A percentile compares a stretch with the other conserved stretches of the same genome.
Evolutionary conservation across 495 filamentous ascomycete species (phyloP).

Genomic region (Penicillium bovifimosum): DNA sequence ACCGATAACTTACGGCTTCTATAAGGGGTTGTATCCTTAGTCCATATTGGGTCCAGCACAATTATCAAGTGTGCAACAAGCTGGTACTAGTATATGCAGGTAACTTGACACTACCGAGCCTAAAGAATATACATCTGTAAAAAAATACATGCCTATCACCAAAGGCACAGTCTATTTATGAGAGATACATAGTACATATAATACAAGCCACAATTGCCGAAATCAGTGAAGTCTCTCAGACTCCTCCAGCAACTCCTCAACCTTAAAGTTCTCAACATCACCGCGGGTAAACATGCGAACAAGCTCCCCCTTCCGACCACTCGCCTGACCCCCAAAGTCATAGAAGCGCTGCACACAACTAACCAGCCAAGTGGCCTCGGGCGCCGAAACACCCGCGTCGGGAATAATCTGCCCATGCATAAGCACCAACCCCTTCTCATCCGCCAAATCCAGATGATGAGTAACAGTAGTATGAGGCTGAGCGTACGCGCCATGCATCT

Average conservation of each 20-base stretch:
- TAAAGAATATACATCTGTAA: too few species aligned
- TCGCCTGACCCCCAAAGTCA: conserved; percentile 53
- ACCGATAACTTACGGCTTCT: not conserved
- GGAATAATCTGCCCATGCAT: conserved; percentile 76
- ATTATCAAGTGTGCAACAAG: too few species aligned
- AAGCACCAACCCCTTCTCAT: conserved; percentile 69
- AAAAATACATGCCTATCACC: too few species aligned
- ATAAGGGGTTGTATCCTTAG: too few species aligned
- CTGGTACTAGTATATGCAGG: too few species aligned
- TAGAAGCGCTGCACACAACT: conserved; percentile 96
- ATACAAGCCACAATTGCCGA: conserved; percentile 3
- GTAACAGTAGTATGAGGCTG: conserved; percentile 90
- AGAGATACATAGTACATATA: too few species aligned
- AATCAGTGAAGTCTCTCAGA: conserved; percentile 58
- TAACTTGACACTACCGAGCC: too few species aligned
- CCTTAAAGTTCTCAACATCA: conserved; percentile 63
- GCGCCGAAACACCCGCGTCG: conserved; percentile 67
- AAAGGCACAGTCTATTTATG: too few species aligned
- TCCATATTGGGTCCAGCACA: too few species aligned
- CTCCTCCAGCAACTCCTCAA: conserved; percentile 82
- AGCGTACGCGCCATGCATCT: conserved; percentile 81
- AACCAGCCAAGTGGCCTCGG: conserved; percentile 83
- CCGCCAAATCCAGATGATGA: conserved; percentile 75
- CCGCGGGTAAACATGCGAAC: conserved; percentile 77
- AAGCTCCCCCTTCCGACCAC: conserved; percentile 53